phyloP scores from a whole-genome alignment of 164 flowering plant genomes.

The Platanus orientalis region DNA sequence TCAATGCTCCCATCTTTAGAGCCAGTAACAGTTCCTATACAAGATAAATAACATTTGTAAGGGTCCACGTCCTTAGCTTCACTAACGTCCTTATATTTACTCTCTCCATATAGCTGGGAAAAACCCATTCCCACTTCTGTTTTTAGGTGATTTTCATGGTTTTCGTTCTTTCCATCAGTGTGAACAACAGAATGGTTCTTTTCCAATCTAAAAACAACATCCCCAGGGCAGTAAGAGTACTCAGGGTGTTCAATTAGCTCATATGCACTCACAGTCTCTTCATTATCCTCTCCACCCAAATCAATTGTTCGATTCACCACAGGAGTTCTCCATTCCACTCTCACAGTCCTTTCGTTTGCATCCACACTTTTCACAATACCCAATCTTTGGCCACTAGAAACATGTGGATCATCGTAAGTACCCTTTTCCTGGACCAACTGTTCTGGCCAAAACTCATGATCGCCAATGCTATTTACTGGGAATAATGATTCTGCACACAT shows the following conservation, averaged over 20 bases:
- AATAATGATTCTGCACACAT: slow-evolving; percentile 49
- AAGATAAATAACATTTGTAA: slow-evolving; percentile 29
- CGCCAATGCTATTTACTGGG: slow-evolving; percentile 47
- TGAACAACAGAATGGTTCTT: slow-evolving; percentile 17
- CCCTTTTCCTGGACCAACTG: slow-evolving; percentile 62
- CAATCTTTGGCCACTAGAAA: slow-evolving; percentile 34
- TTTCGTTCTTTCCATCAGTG: slow-evolving; percentile 16
- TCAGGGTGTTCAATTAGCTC: slow-evolving; percentile 89
- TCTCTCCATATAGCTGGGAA: slow-evolving; percentile 5
- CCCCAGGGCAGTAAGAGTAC: slow-evolving; percentile 60
- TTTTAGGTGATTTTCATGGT: not conserved
- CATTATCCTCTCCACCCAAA: slow-evolving; percentile 20
- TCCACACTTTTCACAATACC: slow-evolving; percentile 69
- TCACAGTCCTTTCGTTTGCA: slow-evolving; percentile 73
- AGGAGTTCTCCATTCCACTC: slow-evolving; percentile 50
- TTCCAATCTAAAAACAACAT: slow-evolving; percentile 50
- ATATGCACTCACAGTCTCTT: slow-evolving; percentile 74
- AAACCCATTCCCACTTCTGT: slow-evolving; percentile 10
- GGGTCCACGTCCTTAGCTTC: slow-evolving; percentile 12
- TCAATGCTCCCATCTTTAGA: slow-evolving; percentile 53
- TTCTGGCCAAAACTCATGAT: slow-evolving; percentile 86
- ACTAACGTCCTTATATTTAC: slow-evolving; percentile 9
- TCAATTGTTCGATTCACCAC: slow-evolving; percentile 6
- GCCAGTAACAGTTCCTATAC: slow-evolving; percentile 65
- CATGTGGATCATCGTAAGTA: slow-evolving; percentile 38